Evolutionary conservation across 2,329 filamentous ascomycete genomes (phyloP), one percentile per base, ranked within the genome.

Genomic region (Cytospora piceicola): DNA sequence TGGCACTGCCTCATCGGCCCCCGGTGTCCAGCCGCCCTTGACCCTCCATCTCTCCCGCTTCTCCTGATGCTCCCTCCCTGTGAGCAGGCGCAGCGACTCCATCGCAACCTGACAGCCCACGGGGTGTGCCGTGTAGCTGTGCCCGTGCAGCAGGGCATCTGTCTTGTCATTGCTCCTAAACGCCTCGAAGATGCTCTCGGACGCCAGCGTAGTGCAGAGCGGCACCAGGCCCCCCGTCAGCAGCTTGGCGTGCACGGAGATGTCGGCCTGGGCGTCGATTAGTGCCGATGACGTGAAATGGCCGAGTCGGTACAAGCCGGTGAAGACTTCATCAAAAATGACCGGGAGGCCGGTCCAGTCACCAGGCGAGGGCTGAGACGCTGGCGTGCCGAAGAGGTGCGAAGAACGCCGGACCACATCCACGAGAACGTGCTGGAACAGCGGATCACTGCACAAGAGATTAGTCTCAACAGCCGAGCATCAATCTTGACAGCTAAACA

Each of bases 271-370:
- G 0, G 87, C 78, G 7, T 81, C 80, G 3, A 96, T 83, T 75
- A 94, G 91, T 0, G 88, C 88, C 0, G 90, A 86, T 0, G 91
- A 83, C 1, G 85, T 88, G 73, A 89, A 87, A 42, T 88, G 86
- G 3, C 92, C 92, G 0, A 96, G 86, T 15, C 93, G 90, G 75
- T 94, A 94, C 6, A 96, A 80, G 1, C 92, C 92, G 0, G 92
- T 94, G 76, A 96, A 96, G 49, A 96, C 92, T 74, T 96, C 93
- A 73, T 96, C 92, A 70, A 92, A 92, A 70, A 96, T 82, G 51
- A 96, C 79, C 0, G 93, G 92, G 4, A 96, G 83, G 2, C 92
- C 91, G 2, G 82, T 81, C 92, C 92, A 96, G 32, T 57, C 32
- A n/a, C 63, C n/a, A 14, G 42, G 27, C n/a, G 71, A 65, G 46